These are phyloP conservation scores for Globisporangium polare DNA, from an alignment of 352 stramenopile genomes.

Conservation along the genomic window DNA sequence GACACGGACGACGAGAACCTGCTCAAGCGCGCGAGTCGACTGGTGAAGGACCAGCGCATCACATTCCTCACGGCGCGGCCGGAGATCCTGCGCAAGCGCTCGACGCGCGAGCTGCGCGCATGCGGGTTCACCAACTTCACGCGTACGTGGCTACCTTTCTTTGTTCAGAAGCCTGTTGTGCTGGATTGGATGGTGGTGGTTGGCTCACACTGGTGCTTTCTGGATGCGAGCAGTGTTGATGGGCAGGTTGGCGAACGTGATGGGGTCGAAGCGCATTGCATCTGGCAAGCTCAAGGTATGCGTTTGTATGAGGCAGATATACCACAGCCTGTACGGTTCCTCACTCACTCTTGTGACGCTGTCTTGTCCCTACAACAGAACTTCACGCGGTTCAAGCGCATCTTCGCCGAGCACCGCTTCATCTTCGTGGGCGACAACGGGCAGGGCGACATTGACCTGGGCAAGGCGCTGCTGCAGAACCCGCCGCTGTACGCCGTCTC, in stretches of 20 bases:
- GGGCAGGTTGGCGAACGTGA: conserved; percentile 59
- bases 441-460: conserved; percentile 77
- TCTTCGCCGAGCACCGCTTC: conserved; percentile 74
- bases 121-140: conserved; percentile 78
- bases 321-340: not conserved
- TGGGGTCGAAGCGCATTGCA: conserved; percentile 62
- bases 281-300: conserved; percentile 61
- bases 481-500: conserved; percentile 50
- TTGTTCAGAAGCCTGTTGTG: not conserved
- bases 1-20: conserved; percentile 19
- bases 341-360: not conserved
- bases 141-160: conserved; percentile 25
- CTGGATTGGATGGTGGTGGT: not conserved
- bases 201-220: not conserved
- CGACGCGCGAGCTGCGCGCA: conserved; percentile 51
- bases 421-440: conserved; percentile 83
- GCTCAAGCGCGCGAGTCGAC: not conserved
- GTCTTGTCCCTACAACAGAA: conserved; percentile 30
- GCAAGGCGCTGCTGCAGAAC: conserved; percentile 57
- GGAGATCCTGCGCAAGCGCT: conserved; percentile 62
- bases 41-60: conserved; percentile 35
- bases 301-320: not conserved
- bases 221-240: conserved; percentile 49
- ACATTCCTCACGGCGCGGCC: conserved; percentile 75
- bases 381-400: conserved; percentile 64